These are phyloP conservation scores for Fraxinus ornus DNA, from an alignment of 305 asterid genomes.

Conservation along the genomic window DNA sequence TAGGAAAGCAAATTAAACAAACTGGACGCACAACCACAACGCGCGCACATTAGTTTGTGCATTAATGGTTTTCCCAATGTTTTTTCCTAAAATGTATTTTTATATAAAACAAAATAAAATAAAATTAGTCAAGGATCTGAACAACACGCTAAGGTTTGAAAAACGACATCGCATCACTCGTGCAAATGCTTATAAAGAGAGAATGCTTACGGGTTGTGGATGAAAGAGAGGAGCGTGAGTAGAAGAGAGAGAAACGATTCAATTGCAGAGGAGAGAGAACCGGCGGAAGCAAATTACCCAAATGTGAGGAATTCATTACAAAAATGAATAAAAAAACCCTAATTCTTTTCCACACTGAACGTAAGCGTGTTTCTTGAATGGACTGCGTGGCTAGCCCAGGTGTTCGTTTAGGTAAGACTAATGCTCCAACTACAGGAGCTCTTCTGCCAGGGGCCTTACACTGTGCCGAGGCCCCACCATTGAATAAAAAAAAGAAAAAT, in stretches of 20 bases:
- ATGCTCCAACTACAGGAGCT: too few relatives aligned
- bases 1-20: background rate
- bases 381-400: background rate
- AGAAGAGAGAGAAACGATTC: slow-evolving; percentile 38
- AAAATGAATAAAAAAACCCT: background rate
- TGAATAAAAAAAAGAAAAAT: too few relatives aligned
- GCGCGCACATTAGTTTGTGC: background rate
- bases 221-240: slow-evolving; percentile 22
- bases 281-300: slow-evolving; percentile 36
- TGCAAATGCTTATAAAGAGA: background rate
- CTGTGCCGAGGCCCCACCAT: too few relatives aligned
- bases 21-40: background rate
- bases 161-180: background rate
- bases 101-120: background rate
- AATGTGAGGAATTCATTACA: slow-evolving; percentile 36
- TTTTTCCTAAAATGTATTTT: background rate
- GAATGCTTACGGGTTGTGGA: slow-evolving; percentile 39
- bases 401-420: slow-evolving; percentile 4
- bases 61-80: background rate
- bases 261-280: slow-evolving; percentile 39
- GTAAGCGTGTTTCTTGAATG: background rate
- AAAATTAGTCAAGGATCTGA: background rate
- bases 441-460: too few relatives aligned
- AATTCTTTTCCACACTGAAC: background rate
- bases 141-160: background rate